Conservation (phyloP, 805 yeast genomes). For the Candida sonorensis region DNA sequence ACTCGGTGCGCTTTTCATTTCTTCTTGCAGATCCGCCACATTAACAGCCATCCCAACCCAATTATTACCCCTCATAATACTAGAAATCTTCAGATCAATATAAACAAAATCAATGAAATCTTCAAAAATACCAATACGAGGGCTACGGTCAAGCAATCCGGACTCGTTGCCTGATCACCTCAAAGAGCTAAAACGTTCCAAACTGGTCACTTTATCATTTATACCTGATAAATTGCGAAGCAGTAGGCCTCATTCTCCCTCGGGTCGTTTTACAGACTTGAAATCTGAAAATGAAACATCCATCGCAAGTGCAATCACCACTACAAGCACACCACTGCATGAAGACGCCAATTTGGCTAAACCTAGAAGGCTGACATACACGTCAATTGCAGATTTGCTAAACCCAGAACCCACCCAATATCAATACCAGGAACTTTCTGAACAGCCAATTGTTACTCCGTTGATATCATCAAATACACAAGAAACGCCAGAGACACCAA, state of each 20-base stretch:
- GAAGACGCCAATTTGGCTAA: background rate
- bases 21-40: no score
- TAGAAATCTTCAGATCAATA: no score
- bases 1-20: no score
- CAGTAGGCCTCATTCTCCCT: background rate
- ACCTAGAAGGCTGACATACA: background rate
- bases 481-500: no score
- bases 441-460: no score
- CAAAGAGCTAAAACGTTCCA: conserved; percentile 16
- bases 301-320: no score
- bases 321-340: no score
- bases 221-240: conserved; percentile 9
- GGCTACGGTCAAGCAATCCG: conserved; percentile 16
- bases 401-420: background rate
- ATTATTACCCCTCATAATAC: no score
- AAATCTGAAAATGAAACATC: no score
- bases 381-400: background rate
- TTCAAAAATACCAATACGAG: conserved; percentile 1
- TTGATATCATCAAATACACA: no score
- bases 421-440: no score
- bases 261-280: background rate
- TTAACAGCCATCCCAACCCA: no score
- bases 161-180: conserved; percentile 14
- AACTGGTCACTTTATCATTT: conserved; percentile 18
- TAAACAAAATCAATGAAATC: background rate